Percentiles rank a stretch among this genome's conserved stretches.
Conservation (phyloP, 2,329 filamentous ascomycete genomes). For the Aureobasidium melanogenum region DNA sequence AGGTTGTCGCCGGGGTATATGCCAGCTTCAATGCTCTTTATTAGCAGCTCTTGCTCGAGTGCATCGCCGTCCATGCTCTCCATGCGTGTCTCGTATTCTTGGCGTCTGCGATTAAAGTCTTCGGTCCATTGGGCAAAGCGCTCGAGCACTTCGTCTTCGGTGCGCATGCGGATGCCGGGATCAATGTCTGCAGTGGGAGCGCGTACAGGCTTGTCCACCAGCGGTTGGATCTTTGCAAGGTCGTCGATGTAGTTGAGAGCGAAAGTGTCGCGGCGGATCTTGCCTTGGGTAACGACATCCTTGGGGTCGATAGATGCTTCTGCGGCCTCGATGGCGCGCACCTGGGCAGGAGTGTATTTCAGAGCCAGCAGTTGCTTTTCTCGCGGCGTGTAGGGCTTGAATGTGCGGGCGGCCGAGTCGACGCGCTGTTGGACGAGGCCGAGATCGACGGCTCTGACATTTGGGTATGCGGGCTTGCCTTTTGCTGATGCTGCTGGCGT, state of each 20-base stretch:
- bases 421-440: slow-evolving; percentile 16
- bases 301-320: slow-evolving; percentile 66
- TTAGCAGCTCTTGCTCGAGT: slow-evolving; percentile 19
- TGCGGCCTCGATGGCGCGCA: slow-evolving; percentile 71
- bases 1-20: slow-evolving; percentile 21
- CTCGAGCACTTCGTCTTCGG: slow-evolving; percentile 50
- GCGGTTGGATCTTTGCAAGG: slow-evolving; percentile 65
- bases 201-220: slow-evolving; percentile 57
- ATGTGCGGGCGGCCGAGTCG: slow-evolving; percentile 29
- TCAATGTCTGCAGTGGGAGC: slow-evolving; percentile 41
- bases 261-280: slow-evolving; percentile 63
- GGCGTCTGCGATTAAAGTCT: slow-evolving; percentile 8
- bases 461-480: slow-evolving; percentile 33
- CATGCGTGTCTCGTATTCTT: slow-evolving; percentile 31
- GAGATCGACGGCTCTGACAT: slow-evolving; percentile 35
- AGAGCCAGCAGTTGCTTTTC: slow-evolving; percentile 54
- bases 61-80: slow-evolving; percentile 18
- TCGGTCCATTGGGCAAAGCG: slow-evolving; percentile 41
- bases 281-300: slow-evolving; percentile 66
- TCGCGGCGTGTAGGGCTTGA: slow-evolving; percentile 57
- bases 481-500: slow-evolving; percentile 28
- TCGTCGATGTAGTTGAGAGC: slow-evolving; percentile 71
- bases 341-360: slow-evolving; percentile 71
- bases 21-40: slow-evolving; percentile 13
- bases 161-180: slow-evolving; percentile 52